Conservation (phyloP, 169 alveolate species). For the Perkinsus olseni region DNA sequence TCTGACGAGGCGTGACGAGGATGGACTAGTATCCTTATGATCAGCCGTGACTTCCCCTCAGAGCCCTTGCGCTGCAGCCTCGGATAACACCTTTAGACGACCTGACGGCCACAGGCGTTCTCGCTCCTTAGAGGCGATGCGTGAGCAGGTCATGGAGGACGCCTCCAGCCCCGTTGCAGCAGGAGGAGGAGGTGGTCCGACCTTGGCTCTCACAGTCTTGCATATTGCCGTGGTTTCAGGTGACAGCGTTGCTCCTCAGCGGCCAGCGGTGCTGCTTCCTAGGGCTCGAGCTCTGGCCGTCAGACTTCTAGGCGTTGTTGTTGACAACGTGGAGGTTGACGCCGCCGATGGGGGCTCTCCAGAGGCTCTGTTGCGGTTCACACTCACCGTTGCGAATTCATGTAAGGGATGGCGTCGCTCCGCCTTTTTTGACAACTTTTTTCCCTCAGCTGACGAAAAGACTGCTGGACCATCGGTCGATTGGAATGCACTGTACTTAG, state of each 20-base stretch:
- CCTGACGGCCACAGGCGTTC: background rate
- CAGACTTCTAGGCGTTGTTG: background rate
- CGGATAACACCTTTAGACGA: background rate
- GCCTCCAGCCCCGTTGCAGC: background rate
- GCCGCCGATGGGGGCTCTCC: background rate
- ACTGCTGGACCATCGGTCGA: background rate
- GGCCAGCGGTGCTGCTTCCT: background rate
- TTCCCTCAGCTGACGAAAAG: background rate
- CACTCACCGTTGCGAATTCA: background rate
- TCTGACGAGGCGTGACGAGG: background rate
- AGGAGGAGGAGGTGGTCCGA: background rate
- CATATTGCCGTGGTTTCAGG: background rate
- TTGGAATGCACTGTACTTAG: background rate
- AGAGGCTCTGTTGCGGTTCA: background rate
- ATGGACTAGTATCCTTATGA: too few relatives aligned
- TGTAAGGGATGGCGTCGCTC: background rate
- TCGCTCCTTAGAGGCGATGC: background rate
- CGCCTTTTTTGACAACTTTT: background rate
- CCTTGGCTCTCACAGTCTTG: background rate
- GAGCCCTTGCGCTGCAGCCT: background rate
- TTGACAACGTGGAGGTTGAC: background rate
- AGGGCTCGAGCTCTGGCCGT: background rate
- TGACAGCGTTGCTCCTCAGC: background rate
- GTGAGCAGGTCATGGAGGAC: background rate
- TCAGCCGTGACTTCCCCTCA: too few relatives aligned